Percentiles rank a stretch among this genome's conserved stretches.
These are phyloP conservation scores for Dillenia suffruticosa DNA, from an alignment of 164 flowering plant species.

Conservation along the genomic window DNA sequence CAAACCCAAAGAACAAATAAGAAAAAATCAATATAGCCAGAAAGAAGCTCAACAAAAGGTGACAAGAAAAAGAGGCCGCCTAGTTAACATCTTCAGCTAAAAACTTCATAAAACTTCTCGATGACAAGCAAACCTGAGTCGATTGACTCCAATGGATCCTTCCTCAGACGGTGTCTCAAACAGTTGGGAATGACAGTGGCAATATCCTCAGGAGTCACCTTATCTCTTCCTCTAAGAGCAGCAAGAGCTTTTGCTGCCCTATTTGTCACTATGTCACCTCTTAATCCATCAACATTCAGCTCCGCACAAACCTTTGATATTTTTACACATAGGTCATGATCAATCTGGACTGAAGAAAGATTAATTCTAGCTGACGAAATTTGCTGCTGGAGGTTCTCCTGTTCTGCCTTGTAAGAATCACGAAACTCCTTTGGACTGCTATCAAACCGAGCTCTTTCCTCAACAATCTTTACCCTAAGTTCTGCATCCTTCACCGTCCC, in stretches of 20 bases:
- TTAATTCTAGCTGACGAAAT: constrained; percentile 64
- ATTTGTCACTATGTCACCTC: constrained; percentile 88
- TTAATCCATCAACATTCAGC: constrained; percentile 86
- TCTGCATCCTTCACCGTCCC: constrained; percentile 97
- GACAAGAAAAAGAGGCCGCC: background rate
- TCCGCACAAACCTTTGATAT: constrained; percentile 94
- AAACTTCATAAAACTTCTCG: constrained; percentile 90
- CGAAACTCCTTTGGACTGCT: constrained; percentile 81
- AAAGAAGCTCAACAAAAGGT: constrained; percentile 5
- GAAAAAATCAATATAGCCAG: background rate
- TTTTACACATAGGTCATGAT: constrained; percentile 79
- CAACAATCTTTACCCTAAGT: constrained; percentile 91
- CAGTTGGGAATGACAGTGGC: constrained; percentile 97
- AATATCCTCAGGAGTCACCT: constrained; percentile 80
- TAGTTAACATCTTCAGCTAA: constrained; percentile 43
- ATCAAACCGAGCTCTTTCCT: constrained; percentile 89
- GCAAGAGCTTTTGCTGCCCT: constrained; percentile 96
- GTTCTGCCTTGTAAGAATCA: constrained; percentile 64
- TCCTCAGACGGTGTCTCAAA: constrained; percentile 87
- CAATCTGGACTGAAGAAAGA: constrained; percentile 73
- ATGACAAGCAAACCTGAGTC: constrained; percentile 94
- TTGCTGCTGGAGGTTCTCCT: constrained; percentile 83
- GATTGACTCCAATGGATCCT: constrained; percentile 95
- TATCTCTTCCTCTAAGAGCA: constrained; percentile 82
- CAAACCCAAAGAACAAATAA: background rate